Evolutionary conservation across 179 eudicot species (phyloP), one percentile per base, ranked within the genome.

Genomic region (Silene coronaria): DNA sequence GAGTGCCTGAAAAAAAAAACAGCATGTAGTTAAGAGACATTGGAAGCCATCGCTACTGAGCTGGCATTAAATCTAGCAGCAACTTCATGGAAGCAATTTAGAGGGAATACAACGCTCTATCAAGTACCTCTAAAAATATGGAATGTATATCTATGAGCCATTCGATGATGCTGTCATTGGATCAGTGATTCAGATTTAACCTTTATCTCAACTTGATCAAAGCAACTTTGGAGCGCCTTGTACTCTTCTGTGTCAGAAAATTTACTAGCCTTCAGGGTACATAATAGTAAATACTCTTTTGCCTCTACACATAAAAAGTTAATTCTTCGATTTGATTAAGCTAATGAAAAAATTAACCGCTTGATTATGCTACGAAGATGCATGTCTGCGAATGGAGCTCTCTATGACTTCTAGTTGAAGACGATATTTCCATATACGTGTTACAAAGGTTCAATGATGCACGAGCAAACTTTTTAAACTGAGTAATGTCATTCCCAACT

Each of bases 381-480:
- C 98, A 92, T 92, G 73, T 89, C 95, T 16, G 98, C 95, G 48
- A 83, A 79, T 68, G 82, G 68, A 94, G 85, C 84, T 92, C 96
- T 79, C 82, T 74, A 68, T 75, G 81, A 77, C 89, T 85, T 59
- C 84, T 88, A 77, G 79, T 82, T 26, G 78, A 75, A 75, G 85
- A 79, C 38, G 89, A 86, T 74, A 90, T 79, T 75, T 88, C 91
- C 78, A 88, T 63, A 82, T 94, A 92, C 65, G 85, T 90, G 75
- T 86, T 86, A 76, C 91, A 94, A 8, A 94, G 97, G 68, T 94
- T 93, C 84, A 92, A 82, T 17, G 92, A 94, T 67, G 98, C 97
- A 78, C 27, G 80, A n/a, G 96, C 93, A 83, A 87, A 90, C 84
- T 92, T 92, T 83, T 71, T 84, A 73, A 92, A 94, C 64, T 89